A percentile compares a stretch with the other conserved stretches of the same genome.
Evolutionary conservation across 345 rosid genomes (phyloP).

Genomic region (Noccaea bulbosa): DNA sequence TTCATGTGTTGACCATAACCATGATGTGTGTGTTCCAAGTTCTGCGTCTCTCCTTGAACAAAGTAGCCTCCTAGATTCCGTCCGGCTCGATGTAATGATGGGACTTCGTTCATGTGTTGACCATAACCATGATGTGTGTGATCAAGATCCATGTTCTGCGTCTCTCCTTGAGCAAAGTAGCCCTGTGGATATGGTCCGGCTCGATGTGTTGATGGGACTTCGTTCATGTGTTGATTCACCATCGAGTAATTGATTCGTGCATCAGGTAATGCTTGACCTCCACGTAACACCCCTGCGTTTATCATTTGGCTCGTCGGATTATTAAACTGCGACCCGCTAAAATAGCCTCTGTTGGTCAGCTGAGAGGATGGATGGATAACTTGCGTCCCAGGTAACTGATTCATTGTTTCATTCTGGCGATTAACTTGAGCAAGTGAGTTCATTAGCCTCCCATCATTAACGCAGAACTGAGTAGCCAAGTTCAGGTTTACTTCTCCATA

Average conservation of each 20-base stretch:
- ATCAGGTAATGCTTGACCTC: conserved; percentile 15
- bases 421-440: conserved; percentile 23
- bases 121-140: neutral
- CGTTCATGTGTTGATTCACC: neutral
- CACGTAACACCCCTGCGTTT: neutral
- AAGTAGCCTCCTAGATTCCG: neutral
- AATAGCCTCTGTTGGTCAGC: neutral
- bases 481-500: neutral
- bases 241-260: conserved; percentile 3
- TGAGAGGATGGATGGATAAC: neutral
- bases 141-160: neutral
- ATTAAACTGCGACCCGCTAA: neutral
- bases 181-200: neutral
- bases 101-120: neutral
- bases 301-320: conserved; percentile 12
- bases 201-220: neutral
- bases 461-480: neutral
- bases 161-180: conserved; percentile 5
- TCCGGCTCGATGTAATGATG: neutral
- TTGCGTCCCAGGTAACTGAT: conserved; percentile 8
- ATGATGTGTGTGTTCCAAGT: neutral
- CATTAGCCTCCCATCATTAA: conserved; percentile 1
- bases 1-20: neutral
- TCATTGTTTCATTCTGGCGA: neutral
- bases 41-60: conserved; percentile 7